Conservation (phyloP, 2,329 filamentous ascomycete genomes). For the Clonostachys rhizophaga region DNA sequence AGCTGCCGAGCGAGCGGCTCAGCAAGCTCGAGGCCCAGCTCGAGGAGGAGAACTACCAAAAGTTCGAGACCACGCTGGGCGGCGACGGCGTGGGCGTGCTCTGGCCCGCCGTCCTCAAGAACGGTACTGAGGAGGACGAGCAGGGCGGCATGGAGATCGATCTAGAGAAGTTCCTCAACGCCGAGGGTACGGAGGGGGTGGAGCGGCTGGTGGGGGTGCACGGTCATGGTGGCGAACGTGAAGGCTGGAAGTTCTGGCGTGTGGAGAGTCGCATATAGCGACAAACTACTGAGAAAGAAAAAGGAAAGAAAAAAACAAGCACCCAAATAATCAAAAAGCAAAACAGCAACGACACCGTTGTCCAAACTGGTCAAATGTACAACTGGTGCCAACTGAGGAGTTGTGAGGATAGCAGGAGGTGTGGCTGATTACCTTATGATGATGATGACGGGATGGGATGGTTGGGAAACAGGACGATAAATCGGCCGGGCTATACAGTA, state of each 20-base stretch:
- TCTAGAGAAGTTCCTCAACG: conserved; percentile 76
- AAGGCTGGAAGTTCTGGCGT: conserved; percentile 86
- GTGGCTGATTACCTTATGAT: too few relatives aligned
- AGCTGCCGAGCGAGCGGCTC: conserved; percentile 50
- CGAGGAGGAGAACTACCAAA: conserved; percentile 68
- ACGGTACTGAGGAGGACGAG: conserved; percentile 71
- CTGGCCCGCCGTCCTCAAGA: conserved; percentile 87
- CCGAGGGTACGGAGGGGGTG: conserved; percentile 78
- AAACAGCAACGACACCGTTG: too few relatives aligned
- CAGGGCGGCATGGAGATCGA: conserved; percentile 91
- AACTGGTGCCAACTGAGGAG: too few relatives aligned
- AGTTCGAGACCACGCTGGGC: conserved; percentile 85
- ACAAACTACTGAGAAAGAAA: too few relatives aligned
- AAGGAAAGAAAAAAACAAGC: too few relatives aligned
- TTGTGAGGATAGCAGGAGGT: too few relatives aligned
- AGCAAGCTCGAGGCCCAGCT: conserved; percentile 61
- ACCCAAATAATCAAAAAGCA: too few relatives aligned
- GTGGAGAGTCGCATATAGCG: conserved; percentile 35
- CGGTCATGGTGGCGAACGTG: conserved; percentile 61
- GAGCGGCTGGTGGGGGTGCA: conserved; percentile 82
- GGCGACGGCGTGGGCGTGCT: conserved; percentile 92
- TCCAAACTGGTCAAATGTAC: too few relatives aligned
- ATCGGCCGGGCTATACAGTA: too few relatives aligned
- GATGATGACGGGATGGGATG: too few relatives aligned
- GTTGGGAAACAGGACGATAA: too few relatives aligned